phyloP scores from a whole-genome alignment of 2,329 filamentous ascomycete genomes.

The Aspergillus tamarii region DNA sequence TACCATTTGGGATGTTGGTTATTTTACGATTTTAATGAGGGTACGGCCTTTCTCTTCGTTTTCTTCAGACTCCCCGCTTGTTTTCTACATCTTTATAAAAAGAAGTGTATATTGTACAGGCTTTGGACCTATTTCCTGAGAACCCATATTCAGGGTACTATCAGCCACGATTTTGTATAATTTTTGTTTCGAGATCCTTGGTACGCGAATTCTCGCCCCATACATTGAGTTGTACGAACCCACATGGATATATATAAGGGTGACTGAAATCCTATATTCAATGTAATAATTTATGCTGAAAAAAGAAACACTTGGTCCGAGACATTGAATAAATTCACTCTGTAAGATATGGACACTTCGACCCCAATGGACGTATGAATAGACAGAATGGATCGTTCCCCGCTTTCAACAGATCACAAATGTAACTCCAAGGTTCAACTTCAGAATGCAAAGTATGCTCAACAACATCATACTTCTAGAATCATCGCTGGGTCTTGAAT shows the following conservation, averaged over 20 bases:
- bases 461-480: neutral
- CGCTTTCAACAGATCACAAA: neutral
- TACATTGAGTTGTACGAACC: neutral
- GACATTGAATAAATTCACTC: neutral
- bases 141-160: neutral
- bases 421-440: neutral
- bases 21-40: conserved; percentile 1
- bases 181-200: neutral
- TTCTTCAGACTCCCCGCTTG: neutral
- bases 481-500: neutral
- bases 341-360: neutral
- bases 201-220: neutral
- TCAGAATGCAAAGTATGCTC: conserved; percentile 3
- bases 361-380: neutral
- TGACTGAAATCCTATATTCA: neutral
- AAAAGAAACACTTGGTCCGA: neutral
- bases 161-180: neutral
- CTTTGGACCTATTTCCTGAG: no score
- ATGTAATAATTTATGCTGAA: neutral
- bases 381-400: neutral
- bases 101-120: neutral
- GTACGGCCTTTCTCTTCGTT: neutral
- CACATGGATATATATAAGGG: neutral
- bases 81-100: neutral
- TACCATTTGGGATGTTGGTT: neutral